Evolutionary conservation across 257 asterid species (phyloP).

Genomic region (Lavandula angustifolia): DNA sequence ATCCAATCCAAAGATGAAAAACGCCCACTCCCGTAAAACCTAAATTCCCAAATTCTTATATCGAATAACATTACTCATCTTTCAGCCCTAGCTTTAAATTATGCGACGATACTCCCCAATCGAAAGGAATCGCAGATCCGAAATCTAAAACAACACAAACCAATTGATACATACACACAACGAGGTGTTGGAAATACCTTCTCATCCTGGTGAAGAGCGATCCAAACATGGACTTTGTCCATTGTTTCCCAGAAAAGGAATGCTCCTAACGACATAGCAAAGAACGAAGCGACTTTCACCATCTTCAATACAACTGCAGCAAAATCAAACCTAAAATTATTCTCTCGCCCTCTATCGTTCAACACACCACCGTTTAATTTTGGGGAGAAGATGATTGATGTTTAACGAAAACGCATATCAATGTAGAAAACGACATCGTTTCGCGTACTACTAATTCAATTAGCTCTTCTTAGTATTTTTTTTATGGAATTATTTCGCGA

Average conservation of each 20-base stretch:
- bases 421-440: too few relatives aligned
- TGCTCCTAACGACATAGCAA: slow-evolving; percentile 76
- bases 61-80: neutral
- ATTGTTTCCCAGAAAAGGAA: slow-evolving; percentile 83
- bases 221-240: slow-evolving; percentile 88
- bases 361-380: slow-evolving; percentile 2
- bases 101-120: slow-evolving; percentile 4
- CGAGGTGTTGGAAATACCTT: slow-evolving; percentile 41
- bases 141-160: neutral
- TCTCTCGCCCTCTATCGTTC: slow-evolving; percentile 11
- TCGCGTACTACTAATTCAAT: too few relatives aligned
- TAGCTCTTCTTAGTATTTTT: too few relatives aligned
- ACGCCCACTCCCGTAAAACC: slow-evolving; percentile 11
- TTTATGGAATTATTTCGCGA: too few relatives aligned
- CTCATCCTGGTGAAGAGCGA: slow-evolving; percentile 89
- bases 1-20: neutral
- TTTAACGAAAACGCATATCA: too few relatives aligned
- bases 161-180: neutral
- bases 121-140: neutral
- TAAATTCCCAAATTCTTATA: neutral
- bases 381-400: neutral
- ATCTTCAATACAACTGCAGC: slow-evolving; percentile 40
- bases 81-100: slow-evolving; percentile 6
- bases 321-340: slow-evolving; percentile 10
- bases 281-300: slow-evolving; percentile 75